Evolutionary conservation across 1,284 basidiomycete species (phyloP), one percentile per base, ranked within the genome.

Genomic region (Pisolithus thermaeus): DNA sequence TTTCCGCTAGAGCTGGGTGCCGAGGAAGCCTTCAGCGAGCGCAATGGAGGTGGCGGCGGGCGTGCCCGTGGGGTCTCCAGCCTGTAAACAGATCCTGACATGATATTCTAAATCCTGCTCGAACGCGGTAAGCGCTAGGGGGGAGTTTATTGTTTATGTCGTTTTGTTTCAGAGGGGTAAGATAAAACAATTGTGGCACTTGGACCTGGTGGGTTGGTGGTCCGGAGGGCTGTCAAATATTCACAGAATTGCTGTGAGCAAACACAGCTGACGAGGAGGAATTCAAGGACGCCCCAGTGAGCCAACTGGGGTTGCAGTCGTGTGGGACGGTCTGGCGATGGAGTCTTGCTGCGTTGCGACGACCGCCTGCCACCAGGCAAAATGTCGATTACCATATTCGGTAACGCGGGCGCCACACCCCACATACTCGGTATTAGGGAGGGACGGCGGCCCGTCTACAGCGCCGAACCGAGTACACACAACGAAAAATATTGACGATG

Each of bases 41-140:
- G 75, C 51, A 87, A 69, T 32, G 86, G 81, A 16, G 82, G 71
- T 6, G 83, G 84, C 4, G 80, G 79, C 14, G 78, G 82, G 47
- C 83, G 77, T 41, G 81, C 71, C 44, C 83, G 80, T 40, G 83
- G 74, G 0, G 80, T 71, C 64, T 87, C 79, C 41, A 87, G 70
- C 58, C 77, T 77, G 71, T 86, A 87, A 25, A 79, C 78, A 44
- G 78, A 68, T 53, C 72, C 70, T 51, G 81, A 79, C 81, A 83
- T 83, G 58, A 59, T 64, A 56, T 59, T 60, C 20, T 43, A 67
- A 65, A 65, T 53, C 67, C 63, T 69, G 67, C 64, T 65, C 67
- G 67, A 69, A 62, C 53, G 46, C 37, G 55, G 49, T 37, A 2
- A 4, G 8, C 28, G 43, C 50, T 58, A 49, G 54, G 20, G 32